Percentiles rank a stretch among this genome's conserved stretches.
phyloP scores from a whole-genome alignment of 257 asterid genomes.

The Lantana camara region DNA sequence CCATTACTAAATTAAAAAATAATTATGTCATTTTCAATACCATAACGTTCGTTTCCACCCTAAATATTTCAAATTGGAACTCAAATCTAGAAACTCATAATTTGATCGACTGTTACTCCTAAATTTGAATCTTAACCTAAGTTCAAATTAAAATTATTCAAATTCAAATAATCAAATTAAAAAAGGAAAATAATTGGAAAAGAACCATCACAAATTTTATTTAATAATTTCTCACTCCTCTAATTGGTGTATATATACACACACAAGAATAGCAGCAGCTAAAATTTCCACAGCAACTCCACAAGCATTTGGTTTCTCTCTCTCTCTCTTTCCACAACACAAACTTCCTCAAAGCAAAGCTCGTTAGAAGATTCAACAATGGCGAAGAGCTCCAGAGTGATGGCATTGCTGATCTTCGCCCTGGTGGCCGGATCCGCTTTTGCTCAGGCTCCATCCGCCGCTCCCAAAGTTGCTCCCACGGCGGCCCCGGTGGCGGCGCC shows the following conservation, averaged over 20 bases:
- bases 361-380: background rate
- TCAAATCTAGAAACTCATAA: too few species aligned
- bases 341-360: background rate
- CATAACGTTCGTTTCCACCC: too few species aligned
- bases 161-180: background rate
- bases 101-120: too few species aligned
- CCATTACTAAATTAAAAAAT: too few species aligned
- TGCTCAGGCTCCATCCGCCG: constrained; percentile 48
- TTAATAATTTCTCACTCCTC: background rate
- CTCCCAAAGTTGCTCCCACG: constrained; percentile 39
- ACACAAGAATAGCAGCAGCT: background rate
- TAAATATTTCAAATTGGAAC: too few species aligned
- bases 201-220: background rate
- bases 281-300: background rate
- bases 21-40: too few species aligned
- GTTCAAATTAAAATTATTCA: too few species aligned
- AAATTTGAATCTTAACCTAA: too few species aligned
- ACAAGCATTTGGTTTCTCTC: background rate
- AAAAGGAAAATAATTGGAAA: background rate
- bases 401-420: constrained; percentile 36
- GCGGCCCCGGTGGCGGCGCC: constrained; percentile 21
- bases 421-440: constrained; percentile 42
- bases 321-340: background rate
- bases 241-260: constrained; percentile 19
- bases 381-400: background rate